Evolutionary conservation across 1,284 basidiomycete species (phyloP).

Genomic region (Irpex lacteus): DNA sequence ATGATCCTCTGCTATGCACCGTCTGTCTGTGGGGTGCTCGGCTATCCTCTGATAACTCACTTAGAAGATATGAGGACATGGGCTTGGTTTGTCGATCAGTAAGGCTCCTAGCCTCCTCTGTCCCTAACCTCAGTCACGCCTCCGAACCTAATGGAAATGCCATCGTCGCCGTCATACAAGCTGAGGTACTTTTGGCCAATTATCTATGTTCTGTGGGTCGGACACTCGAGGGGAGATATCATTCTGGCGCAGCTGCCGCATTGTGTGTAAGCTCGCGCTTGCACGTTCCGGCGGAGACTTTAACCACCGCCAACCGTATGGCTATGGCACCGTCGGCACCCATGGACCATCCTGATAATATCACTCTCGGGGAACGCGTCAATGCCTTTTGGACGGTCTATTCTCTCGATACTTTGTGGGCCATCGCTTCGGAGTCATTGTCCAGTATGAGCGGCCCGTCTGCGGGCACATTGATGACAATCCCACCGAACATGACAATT

Average conservation of each 20-base stretch:
- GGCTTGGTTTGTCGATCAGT: constrained; percentile 41
- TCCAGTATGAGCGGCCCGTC: constrained; percentile 18
- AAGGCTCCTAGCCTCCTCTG: constrained; percentile 37
- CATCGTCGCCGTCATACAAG: constrained; percentile 52
- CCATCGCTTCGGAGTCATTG: constrained; percentile 35
- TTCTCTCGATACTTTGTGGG: constrained; percentile 40
- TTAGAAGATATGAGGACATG: constrained; percentile 30
- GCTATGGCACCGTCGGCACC: constrained; percentile 16
- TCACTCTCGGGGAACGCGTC: constrained; percentile 42
- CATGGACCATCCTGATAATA: constrained; percentile 23
- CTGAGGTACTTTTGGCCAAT: constrained; percentile 45
- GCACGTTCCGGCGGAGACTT: constrained; percentile 10
- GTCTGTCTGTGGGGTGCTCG: constrained; percentile 50
- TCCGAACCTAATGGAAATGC: constrained; percentile 27
- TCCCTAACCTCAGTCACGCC: constrained; percentile 19
- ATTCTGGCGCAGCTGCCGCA: constrained; percentile 39
- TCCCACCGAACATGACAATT: constrained; percentile 26
- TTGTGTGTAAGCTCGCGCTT: constrained; percentile 34
- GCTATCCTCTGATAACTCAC: constrained; percentile 29
- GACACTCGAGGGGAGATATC: constrained; percentile 42
- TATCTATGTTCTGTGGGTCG: constrained; percentile 41
- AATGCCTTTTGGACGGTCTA: constrained; percentile 45
- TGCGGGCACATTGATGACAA: constrained; percentile 21
- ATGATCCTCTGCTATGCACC: constrained; percentile 44
- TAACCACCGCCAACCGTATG: not conserved